Percentiles rank a stretch among this genome's conserved stretches.
phyloP scores from a whole-genome alignment of 192 early-diverging fungal genomes.

The Mortierella claussenii region DNA sequence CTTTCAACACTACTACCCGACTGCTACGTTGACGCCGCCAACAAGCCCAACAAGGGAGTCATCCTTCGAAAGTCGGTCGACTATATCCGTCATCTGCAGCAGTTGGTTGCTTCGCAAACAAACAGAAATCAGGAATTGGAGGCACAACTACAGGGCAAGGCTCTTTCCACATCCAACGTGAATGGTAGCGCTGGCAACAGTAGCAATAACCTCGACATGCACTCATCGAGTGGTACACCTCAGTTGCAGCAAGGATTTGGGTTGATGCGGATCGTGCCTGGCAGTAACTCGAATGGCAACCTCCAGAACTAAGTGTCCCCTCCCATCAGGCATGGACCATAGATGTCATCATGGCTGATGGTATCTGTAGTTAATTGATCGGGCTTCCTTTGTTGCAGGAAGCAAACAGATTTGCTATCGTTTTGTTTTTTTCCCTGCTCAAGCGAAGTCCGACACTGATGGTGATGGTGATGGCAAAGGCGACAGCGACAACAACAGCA shows the following conservation, averaged over 20 bases:
- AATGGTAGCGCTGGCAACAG: neutral
- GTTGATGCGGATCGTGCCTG: constrained; percentile 45
- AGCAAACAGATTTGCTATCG: too few species aligned
- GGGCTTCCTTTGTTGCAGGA: too few species aligned
- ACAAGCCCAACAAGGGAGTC: constrained; percentile 95
- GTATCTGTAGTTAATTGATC: too few species aligned
- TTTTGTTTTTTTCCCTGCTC: too few species aligned
- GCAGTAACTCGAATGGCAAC: neutral
- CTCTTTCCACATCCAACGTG: neutral
- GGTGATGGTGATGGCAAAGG: too few species aligned
- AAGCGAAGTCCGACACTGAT: too few species aligned
- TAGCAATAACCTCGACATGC: too few species aligned
- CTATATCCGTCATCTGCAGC: constrained; percentile 86
- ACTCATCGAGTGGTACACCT: too few species aligned
- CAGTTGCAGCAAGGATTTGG: constrained; percentile 52
- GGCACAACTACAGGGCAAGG: constrained; percentile 45
- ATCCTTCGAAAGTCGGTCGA: constrained; percentile 95
- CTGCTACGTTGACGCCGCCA: constrained; percentile 72
- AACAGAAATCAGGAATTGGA: constrained; percentile 81
- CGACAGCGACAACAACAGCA: too few species aligned
- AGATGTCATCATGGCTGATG: too few species aligned
- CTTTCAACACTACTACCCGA: constrained; percentile 88
- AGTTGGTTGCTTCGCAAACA: constrained; percentile 69
- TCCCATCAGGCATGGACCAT: too few species aligned
- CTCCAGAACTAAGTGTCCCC: constrained; percentile 3